Percentiles rank a stretch among this genome's conserved stretches.
Evolutionary conservation across 2,329 filamentous ascomycete species (phyloP).

Genomic region (Cyphellophora europaea): DNA sequence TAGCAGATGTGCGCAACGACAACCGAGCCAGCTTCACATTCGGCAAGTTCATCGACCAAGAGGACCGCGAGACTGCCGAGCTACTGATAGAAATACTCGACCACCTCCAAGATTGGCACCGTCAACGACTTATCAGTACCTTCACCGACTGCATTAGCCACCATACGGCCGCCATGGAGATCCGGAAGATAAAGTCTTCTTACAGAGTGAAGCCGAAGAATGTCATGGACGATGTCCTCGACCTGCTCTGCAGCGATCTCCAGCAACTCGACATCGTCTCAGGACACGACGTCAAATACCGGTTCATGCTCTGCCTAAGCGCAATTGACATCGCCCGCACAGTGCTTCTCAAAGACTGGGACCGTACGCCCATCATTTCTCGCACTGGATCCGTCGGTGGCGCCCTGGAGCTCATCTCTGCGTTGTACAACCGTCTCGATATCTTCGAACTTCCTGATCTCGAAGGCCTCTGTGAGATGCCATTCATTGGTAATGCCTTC

Average conservation of each 20-base stretch:
- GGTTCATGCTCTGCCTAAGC: too few species aligned
- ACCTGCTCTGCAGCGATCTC: conserved; percentile 22
- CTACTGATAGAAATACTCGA: too few species aligned
- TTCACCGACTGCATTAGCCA: conserved; percentile 16
- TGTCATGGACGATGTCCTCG: conserved; percentile 5
- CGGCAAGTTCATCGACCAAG: too few species aligned
- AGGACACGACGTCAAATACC: too few species aligned
- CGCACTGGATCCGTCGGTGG: conserved; percentile 66
- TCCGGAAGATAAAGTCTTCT: conserved; percentile 28
- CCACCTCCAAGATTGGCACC: conserved; percentile 12
- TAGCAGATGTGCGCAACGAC: too few species aligned
- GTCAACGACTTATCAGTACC: conserved; percentile 8
- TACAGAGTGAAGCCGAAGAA: conserved; percentile 4
- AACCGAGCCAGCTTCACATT: too few species aligned
- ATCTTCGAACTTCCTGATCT: conserved; percentile 55
- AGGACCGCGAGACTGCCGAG: too few species aligned
- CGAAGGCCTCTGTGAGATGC: conserved; percentile 57
- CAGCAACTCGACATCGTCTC: neutral
- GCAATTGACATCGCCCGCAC: conserved; percentile 25
- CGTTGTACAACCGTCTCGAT: conserved; percentile 63
- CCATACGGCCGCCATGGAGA: conserved; percentile 16
- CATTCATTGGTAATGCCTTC: conserved; percentile 66
- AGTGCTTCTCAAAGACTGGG: conserved; percentile 71
- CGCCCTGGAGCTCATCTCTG: conserved; percentile 62
- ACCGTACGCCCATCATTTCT: conserved; percentile 61